Conservation (phyloP, 2,329 filamentous ascomycete species). For the Xylaria arbuscula region DNA sequence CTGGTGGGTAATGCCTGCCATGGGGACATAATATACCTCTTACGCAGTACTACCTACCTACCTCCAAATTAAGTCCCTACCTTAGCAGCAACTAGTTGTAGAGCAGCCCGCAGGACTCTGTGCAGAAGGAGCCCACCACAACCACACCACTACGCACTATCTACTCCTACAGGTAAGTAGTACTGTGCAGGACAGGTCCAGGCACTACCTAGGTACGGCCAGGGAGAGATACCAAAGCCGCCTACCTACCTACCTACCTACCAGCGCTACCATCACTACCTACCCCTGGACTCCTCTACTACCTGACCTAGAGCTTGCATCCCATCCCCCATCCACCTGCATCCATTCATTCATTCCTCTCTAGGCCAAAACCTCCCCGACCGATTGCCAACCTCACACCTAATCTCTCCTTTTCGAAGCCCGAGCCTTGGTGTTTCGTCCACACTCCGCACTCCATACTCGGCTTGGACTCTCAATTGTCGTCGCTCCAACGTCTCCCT, state of each 20-base stretch:
- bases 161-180: neutral
- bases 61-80: neutral
- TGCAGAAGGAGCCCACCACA: neutral
- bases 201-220: neutral
- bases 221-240: too few relatives aligned
- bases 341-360: slow-evolving; percentile 35
- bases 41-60: neutral
- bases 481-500: slow-evolving; percentile 28
- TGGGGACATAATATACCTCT: too few relatives aligned
- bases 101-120: neutral
- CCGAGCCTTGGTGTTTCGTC: slow-evolving; percentile 46
- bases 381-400: slow-evolving; percentile 50
- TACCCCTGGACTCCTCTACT: slow-evolving; percentile 35
- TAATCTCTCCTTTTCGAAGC: slow-evolving; percentile 40
- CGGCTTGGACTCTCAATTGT: slow-evolving; percentile 43
- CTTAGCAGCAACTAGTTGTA: neutral
- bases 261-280: slow-evolving; percentile 19
- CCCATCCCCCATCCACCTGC: slow-evolving; percentile 30
- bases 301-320: slow-evolving; percentile 44
- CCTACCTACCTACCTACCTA: slow-evolving; percentile 5
- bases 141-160: neutral
- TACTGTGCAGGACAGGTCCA: too few relatives aligned
- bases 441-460: slow-evolving; percentile 32
- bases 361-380: slow-evolving; percentile 44
- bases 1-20: too few relatives aligned